Evolutionary conservation across 2,329 filamentous ascomycete species (phyloP), one percentile per base, ranked within the genome.

Genomic region (Colletotrichum incanum): DNA sequence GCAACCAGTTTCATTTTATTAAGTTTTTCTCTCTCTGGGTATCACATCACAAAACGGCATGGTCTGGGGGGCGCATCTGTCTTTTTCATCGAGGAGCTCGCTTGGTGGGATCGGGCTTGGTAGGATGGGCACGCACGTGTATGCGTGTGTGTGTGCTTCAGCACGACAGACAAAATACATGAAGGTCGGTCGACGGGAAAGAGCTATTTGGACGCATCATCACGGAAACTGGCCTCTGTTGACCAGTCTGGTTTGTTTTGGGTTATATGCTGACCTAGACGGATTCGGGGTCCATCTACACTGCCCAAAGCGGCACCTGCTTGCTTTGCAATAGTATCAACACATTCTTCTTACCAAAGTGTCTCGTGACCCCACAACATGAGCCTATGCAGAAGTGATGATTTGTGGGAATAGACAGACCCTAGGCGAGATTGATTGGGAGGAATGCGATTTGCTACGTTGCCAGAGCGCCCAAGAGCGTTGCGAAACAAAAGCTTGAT

Each of bases 91-190:
- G 23, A 45, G 28, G 37, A 50, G 68, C 50, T 68, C 34, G 37
- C 65, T 68, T 68, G 64, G 37, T 63, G 34, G 68, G 65, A 50
- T 52, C 26, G 58, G 56, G 65, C 52, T 68, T 37, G 58, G 28
- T 67, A 43, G 50, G n/a, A 37, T 45, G 65, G 55, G 65, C 43
- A 47, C 58, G 47, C 37, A n/a, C 47, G 41, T 18, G 28, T 31
- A 5, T 8, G n/a, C 31, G 31, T 34, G n/a, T n/a, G 39, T 31
- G 18, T 37, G 45, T 28, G 50, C 58, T 39, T 47, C 43, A 52
- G 16, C 54, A 16, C 45, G 18, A 54, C n/a, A 60, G 49, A 37
- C 47, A 28, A 49, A 34, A 52, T 16, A 26, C 37, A 11, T 26
- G 43, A 68, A 39, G 41, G 50, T 50, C 41, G 37, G 52, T 31